Conservation (phyloP, 2,329 filamentous ascomycete species). For the Niveomyces coronatus region DNA sequence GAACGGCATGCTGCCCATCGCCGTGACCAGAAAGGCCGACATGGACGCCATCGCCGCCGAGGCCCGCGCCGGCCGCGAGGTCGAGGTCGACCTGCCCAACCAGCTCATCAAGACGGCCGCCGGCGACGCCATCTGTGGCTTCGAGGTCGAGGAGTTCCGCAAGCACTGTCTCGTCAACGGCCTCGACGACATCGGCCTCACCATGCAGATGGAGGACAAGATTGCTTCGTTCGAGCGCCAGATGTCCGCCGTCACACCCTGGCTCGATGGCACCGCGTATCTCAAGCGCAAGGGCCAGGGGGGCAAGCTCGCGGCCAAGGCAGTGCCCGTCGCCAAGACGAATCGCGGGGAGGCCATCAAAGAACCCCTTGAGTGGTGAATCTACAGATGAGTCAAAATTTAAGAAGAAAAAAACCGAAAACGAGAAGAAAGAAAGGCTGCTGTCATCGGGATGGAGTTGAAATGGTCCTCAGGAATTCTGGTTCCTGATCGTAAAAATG, state of each 20-base stretch:
- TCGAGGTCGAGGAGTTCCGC: constrained; percentile 86
- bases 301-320: constrained; percentile 46
- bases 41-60: constrained; percentile 65
- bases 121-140: constrained; percentile 64
- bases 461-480: neutral
- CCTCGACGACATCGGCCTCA: constrained; percentile 90
- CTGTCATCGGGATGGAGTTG: constrained; percentile 9
- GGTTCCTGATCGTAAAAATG: no score
- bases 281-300: constrained; percentile 49
- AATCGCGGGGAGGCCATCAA: constrained; percentile 76
- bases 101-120: constrained; percentile 69
- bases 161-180: constrained; percentile 92
- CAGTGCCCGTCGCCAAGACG: constrained; percentile 69
- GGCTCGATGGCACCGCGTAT: constrained; percentile 83
- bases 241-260: constrained; percentile 70
- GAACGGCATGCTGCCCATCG: constrained; percentile 93
- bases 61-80: constrained; percentile 67
- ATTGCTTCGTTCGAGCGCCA: constrained; percentile 74
- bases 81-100: constrained; percentile 82
- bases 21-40: constrained; percentile 55
- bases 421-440: neutral
- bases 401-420: neutral
- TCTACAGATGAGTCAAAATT: neutral
- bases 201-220: constrained; percentile 84
- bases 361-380: constrained; percentile 83